These are phyloP conservation scores for Aspergillus terreus DNA, from an alignment of 2,329 filamentous ascomycete genomes.

Conservation along the genomic window DNA sequence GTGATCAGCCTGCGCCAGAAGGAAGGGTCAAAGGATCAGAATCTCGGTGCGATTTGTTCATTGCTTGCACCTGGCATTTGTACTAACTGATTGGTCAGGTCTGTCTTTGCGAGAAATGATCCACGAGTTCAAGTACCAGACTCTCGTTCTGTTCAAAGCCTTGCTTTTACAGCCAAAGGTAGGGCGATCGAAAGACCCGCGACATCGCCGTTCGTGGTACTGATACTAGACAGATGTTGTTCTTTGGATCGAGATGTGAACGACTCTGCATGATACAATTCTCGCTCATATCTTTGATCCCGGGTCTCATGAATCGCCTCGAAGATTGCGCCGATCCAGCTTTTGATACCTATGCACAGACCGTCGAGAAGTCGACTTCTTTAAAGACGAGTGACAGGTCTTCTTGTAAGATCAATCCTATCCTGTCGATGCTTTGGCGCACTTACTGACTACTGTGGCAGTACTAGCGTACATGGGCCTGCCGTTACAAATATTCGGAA, in stretches of 20 bases:
- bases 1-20: slow-evolving; percentile 56
- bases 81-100: slow-evolving; percentile 30
- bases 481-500: slow-evolving; percentile 91
- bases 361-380: slow-evolving; percentile 71
- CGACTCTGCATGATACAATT: slow-evolving; percentile 98
- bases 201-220: slow-evolving; percentile 2
- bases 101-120: slow-evolving; percentile 84
- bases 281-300: slow-evolving; percentile 90
- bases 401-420: slow-evolving; percentile 55
- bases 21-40: slow-evolving; percentile 76
- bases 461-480: slow-evolving; percentile 91
- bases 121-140: slow-evolving; percentile 92
- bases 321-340: slow-evolving; percentile 95
- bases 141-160: slow-evolving; percentile 88
- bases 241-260: slow-evolving; percentile 96
- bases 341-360: slow-evolving; percentile 76
- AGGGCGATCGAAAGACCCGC: slow-evolving; percentile 6
- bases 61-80: neutral
- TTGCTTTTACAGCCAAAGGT: slow-evolving; percentile 93
- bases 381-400: slow-evolving; percentile 86
- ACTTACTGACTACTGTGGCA: slow-evolving; percentile 28
- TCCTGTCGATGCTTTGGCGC: neutral
- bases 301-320: slow-evolving; percentile 83
- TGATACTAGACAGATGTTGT: slow-evolving; percentile 70
- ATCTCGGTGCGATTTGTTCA: slow-evolving; percentile 65